A percentile compares a stretch with the other conserved stretches of the same genome.
Conservation (phyloP, 2,329 filamentous ascomycete species). For the Pestalotiopsis sp. region DNA sequence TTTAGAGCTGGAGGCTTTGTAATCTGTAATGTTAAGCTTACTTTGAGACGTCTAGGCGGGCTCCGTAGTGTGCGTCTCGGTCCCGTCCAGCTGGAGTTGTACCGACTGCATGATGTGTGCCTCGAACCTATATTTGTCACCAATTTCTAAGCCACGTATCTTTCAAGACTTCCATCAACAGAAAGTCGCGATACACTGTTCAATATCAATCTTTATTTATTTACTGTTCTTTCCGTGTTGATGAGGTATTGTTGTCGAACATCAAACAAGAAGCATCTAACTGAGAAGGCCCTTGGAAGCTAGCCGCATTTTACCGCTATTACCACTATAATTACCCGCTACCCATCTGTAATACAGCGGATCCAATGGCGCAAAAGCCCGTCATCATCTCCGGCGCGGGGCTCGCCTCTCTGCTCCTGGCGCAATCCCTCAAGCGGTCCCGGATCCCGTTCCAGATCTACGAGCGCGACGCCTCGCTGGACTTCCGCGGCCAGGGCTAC, state of each 20-base stretch:
- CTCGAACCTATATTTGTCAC: not conserved
- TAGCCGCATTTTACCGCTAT: not conserved
- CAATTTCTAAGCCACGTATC: not conserved
- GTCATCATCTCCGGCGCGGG: conserved; percentile 48
- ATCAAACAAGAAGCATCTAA: not conserved
- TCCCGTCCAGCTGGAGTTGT: not conserved
- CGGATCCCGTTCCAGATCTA: conserved; percentile 57
- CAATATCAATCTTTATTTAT: not conserved
- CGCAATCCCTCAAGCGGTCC: conserved; percentile 42
- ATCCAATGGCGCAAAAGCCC: conserved; percentile 23
- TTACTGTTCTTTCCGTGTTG: not conserved
- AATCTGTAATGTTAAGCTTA: not conserved
- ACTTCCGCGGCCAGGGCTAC: conserved; percentile 65
- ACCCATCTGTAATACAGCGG: not conserved
- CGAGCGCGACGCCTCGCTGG: conserved; percentile 53
- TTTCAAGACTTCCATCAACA: not conserved
- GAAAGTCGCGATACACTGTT: not conserved
- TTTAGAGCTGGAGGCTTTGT: not conserved
- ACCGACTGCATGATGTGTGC: not conserved
- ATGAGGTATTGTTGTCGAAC: not conserved
- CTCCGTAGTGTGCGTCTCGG: not conserved
- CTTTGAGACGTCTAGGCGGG: not conserved
- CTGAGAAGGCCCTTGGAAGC: not conserved
- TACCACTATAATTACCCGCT: not conserved
- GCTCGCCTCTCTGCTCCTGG: conserved; percentile 45